A percentile compares a stretch with the other conserved stretches of the same genome.
These are phyloP conservation scores for Talaromyces piceae DNA, from an alignment of 2,329 filamentous ascomycete genomes.

Conservation along the genomic window DNA sequence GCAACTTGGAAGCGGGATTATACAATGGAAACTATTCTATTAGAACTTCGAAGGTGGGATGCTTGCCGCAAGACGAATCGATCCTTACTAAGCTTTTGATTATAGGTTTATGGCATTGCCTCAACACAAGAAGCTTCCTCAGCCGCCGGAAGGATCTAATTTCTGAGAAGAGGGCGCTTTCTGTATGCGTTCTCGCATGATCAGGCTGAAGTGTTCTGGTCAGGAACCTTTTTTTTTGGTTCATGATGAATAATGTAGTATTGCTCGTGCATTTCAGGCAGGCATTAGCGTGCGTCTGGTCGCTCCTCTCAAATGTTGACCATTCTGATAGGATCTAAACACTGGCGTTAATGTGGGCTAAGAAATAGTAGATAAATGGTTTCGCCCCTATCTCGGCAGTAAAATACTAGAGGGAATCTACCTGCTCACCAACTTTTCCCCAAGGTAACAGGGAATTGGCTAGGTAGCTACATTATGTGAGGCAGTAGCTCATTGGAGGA, in stretches of 20 bases:
- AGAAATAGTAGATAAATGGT: constrained; percentile 4
- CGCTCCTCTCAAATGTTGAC: constrained; percentile 15
- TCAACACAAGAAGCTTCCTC: constrained; percentile 87
- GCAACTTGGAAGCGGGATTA: constrained; percentile 86
- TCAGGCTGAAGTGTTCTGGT: constrained; percentile 25
- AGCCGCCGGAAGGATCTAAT: constrained; percentile 78
- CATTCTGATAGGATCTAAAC: not conserved
- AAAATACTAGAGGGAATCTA: not conserved
- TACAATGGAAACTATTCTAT: constrained; percentile 89
- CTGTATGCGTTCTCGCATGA: constrained; percentile 9
- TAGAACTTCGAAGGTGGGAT: constrained; percentile 69
- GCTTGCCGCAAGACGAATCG: constrained; percentile 12
- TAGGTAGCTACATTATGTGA: no score
- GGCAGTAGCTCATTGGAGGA: no score
- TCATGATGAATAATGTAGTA: constrained; percentile 4
- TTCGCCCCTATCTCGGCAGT: not conserved
- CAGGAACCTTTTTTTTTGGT: constrained; percentile 12
- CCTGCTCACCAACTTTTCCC: not conserved
- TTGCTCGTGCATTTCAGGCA: constrained; percentile 31
- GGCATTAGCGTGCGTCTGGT: constrained; percentile 24
- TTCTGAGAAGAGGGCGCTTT: constrained; percentile 32
- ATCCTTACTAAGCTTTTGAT: constrained; percentile 10
- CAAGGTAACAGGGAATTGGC: no score
- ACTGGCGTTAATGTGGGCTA: no score
- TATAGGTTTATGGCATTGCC: constrained; percentile 88